Percentiles rank a stretch among this genome's conserved stretches.
Evolutionary conservation across 306 rosid species (phyloP).

Genomic region (Cercis canadensis): DNA sequence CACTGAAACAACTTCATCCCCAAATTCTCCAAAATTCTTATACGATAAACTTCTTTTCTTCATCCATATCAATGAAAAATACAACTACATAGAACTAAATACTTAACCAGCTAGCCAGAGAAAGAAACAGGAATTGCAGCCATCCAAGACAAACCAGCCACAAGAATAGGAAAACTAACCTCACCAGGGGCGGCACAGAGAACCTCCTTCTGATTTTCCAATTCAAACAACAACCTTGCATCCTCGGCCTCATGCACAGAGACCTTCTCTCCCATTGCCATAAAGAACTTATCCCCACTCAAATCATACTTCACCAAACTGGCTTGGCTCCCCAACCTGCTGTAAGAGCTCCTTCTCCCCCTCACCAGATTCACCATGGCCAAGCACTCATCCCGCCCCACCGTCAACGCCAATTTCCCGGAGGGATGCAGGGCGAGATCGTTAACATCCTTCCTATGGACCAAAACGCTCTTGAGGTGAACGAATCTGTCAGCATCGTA

Average conservation of each 20-base stretch:
- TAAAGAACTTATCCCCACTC: constrained; percentile 65
- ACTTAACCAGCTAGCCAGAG: too few species aligned
- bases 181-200: constrained; percentile 67
- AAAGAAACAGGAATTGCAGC: too few species aligned
- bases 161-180: constrained; percentile 51
- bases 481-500: constrained; percentile 88
- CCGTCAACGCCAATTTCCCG: constrained; percentile 81
- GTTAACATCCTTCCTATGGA: constrained; percentile 69
- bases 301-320: constrained; percentile 60
- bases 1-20: too few species aligned
- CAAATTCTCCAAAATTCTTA: too few species aligned
- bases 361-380: constrained; percentile 84
- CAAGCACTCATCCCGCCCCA: constrained; percentile 72
- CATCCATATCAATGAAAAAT: constrained; percentile 1
- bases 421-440: constrained; percentile 88
- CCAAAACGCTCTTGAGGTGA: constrained; percentile 64
- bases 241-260: constrained; percentile 86
- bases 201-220: constrained; percentile 60
- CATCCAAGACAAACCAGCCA: too few species aligned
- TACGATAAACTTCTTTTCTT: too few species aligned
- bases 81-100: not conserved
- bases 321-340: constrained; percentile 72
- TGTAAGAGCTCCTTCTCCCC: constrained; percentile 77
- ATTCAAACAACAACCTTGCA: constrained; percentile 66
- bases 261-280: constrained; percentile 67